Percentiles rank a stretch among this genome's conserved stretches.
phyloP scores from a whole-genome alignment of 257 asterid species.

The Gentiana macrophylla region DNA sequence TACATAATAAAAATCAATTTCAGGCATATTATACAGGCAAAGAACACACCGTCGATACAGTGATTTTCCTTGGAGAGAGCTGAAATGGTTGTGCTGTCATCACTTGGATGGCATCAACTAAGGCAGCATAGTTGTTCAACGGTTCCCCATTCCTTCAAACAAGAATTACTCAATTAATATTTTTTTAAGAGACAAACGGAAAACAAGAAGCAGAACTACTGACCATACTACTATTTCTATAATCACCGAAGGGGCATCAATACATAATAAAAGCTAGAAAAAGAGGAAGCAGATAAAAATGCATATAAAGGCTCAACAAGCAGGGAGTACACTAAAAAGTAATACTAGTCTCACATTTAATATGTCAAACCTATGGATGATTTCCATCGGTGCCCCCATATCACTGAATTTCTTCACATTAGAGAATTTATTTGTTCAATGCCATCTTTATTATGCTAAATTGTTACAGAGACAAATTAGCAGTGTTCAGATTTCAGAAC shows the following conservation, averaged over 20 bases:
- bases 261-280: background rate
- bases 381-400: no score
- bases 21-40: background rate
- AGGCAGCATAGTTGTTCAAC: conserved; percentile 62
- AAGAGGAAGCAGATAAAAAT: background rate
- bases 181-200: background rate
- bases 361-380: no score
- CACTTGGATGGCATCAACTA: conserved; percentile 73
- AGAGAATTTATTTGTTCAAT: no score
- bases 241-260: background rate
- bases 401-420: no score
- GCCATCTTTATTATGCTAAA: no score
- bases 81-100: conserved; percentile 83
- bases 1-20: background rate
- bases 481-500: no score
- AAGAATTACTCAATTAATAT: no score
- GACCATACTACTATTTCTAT: no score
- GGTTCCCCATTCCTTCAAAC: conserved; percentile 91
- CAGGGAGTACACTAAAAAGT: no score
- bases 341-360: no score
- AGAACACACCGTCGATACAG: conserved; percentile 71
- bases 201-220: conserved; percentile 4
- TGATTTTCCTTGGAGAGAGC: conserved; percentile 76
- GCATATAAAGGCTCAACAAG: no score
- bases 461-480: no score